Percentiles rank a stretch among this genome's conserved stretches.
These are phyloP conservation scores for Gracilaria gracilis DNA, from an alignment of 23 red algal species.

Conservation along the genomic window DNA sequence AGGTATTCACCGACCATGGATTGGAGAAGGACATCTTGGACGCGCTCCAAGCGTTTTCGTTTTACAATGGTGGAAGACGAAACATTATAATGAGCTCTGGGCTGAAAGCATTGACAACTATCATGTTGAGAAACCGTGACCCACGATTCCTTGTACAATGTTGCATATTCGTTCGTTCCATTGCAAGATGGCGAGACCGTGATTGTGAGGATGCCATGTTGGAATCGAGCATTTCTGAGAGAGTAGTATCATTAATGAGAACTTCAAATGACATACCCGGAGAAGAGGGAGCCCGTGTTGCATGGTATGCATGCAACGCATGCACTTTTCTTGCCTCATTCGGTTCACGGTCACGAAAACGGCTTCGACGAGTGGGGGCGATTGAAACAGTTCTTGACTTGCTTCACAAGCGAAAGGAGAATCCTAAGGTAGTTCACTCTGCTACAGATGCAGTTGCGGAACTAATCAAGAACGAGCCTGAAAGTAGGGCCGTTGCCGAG, in stretches of 20 bases:
- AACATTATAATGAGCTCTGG: conserved; percentile 75
- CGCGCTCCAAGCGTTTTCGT: conserved; percentile 64
- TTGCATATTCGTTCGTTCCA: conserved; percentile 47
- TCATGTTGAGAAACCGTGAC: conserved; percentile 62
- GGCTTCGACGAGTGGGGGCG: conserved; percentile 53
- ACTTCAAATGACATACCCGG: conserved; percentile 44
- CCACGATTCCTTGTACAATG: conserved; percentile 55
- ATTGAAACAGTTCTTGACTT: conserved; percentile 54
- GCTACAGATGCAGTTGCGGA: conserved; percentile 68
- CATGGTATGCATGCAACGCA: conserved; percentile 59
- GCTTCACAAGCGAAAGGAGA: conserved; percentile 35
- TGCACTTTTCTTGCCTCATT: conserved; percentile 70
- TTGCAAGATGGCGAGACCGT: conserved; percentile 54
- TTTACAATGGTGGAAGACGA: conserved; percentile 54
- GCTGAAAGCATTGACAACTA: conserved; percentile 43
- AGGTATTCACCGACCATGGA: conserved; percentile 61
- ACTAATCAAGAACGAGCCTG: conserved; percentile 56
- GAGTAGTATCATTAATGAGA: conserved; percentile 38
- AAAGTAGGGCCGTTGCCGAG: conserved; percentile 26
- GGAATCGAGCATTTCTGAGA: conserved; percentile 53
- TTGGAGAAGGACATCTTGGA: conserved; percentile 56
- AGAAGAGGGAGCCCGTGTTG: conserved; percentile 48
- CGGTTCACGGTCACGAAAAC: conserved; percentile 53
- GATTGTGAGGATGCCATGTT: conserved; percentile 66
- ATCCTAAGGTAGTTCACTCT: conserved; percentile 26